Percentiles rank a stretch among this genome's conserved stretches.
Evolutionary conservation across 2,329 filamentous ascomycete genomes (phyloP).

Genomic region (Colletotrichum scovillei): DNA sequence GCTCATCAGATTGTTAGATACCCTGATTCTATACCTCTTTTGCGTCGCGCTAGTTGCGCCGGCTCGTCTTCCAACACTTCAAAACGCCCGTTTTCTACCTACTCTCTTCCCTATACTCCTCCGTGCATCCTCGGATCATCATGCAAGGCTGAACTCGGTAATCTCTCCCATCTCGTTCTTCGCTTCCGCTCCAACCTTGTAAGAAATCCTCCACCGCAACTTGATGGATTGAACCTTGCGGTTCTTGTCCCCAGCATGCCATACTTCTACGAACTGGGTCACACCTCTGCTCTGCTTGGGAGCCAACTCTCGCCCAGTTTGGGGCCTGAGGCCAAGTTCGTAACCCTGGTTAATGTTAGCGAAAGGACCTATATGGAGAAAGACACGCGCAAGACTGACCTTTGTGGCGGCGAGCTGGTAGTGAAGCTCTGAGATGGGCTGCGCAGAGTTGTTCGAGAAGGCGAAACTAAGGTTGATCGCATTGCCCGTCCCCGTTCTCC

Average conservation of each 20-base stretch:
- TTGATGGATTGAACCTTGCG: conserved; percentile 84
- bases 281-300: conserved; percentile 81
- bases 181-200: conserved; percentile 73
- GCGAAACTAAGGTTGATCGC: conserved; percentile 77
- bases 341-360: conserved; percentile 69
- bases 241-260: conserved; percentile 74
- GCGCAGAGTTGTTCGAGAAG: conserved; percentile 85
- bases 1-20: conserved; percentile 4
- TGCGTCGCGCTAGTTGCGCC: not conserved
- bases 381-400: conserved; percentile 59
- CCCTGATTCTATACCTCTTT: conserved; percentile 22
- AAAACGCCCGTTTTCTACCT: not conserved
- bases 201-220: conserved; percentile 89
- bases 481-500: conserved; percentile 64
- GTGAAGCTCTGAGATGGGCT: conserved; percentile 81
- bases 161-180: conserved; percentile 89
- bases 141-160: conserved; percentile 80
- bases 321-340: conserved; percentile 83
- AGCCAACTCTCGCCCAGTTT: conserved; percentile 80
- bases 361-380: not conserved
- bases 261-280: conserved; percentile 82
- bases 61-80: not conserved
- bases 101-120: not conserved
- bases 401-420: conserved; percentile 96
- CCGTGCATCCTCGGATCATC: not conserved